A percentile compares a stretch with the other conserved stretches of the same genome.
Evolutionary conservation across 78 protist genomes (phyloP).

Genomic region (Diacronema lutheri): DNA sequence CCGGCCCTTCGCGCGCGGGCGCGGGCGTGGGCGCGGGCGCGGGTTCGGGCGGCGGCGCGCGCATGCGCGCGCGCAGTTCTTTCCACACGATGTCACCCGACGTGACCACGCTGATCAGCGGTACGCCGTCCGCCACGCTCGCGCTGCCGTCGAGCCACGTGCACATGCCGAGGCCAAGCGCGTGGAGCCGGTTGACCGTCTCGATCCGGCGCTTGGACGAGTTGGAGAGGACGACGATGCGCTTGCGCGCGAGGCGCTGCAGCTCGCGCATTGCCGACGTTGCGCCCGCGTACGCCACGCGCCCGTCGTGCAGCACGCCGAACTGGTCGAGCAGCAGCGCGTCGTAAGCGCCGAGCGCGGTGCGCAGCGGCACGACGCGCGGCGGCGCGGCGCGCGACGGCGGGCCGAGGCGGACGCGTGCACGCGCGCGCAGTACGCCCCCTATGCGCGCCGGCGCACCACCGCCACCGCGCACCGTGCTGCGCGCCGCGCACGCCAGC

Average conservation of each 20-base stretch:
- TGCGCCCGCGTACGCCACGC: not conserved
- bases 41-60: not conserved
- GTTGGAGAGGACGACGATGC: not conserved
- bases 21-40: too few species aligned
- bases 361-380: too few species aligned
- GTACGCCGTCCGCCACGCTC: too few species aligned
- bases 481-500: too few species aligned
- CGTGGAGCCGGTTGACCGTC: not conserved
- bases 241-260: not conserved
- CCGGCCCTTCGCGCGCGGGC: not conserved
- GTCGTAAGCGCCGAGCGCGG: not conserved
- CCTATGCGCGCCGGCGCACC: too few species aligned
- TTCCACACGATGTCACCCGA: not conserved
- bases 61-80: not conserved
- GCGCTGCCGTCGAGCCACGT: too few species aligned
- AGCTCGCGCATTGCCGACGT: not conserved
- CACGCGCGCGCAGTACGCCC: too few species aligned
- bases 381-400: too few species aligned
- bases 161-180: not conserved
- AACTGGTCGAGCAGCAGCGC: conserved; percentile 17
- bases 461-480: too few species aligned
- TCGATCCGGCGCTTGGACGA: not conserved
- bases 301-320: conserved; percentile 3
- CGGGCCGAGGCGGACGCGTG: too few species aligned
- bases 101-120: not conserved